Base-by-base conservation (phyloP, 306 rosid genomes). In the Glycine tomentella region DNA sequence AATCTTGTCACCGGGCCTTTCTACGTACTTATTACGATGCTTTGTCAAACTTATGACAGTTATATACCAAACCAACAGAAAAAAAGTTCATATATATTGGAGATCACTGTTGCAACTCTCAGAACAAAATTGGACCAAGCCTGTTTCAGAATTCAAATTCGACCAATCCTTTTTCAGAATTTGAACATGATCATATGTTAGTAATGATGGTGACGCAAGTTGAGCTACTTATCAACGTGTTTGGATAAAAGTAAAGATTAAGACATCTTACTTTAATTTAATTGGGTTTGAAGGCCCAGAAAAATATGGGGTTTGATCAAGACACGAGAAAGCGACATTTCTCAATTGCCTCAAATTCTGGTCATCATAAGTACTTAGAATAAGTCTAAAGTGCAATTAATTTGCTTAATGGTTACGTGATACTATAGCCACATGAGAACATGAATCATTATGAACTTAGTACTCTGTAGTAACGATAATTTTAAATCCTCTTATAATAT, bases 311-410 rank as follows among this genome's bases (percentile, higher is more conserved):
- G 74, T 20, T 59, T 20, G 40, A 80, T 50, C 59, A 78, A 50
- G 42, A 74, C 14, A 44, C 42, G 59, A 74, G 78, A 80, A 80
- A 69, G 74, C 6, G 84, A n/a, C 75, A 77, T 45, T 52, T 65
- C 70, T 81, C 78, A 62, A 15, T 6, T 55, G 53, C 79, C 79
- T 71, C 36, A 71, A 64, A 71, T 71, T 72, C 70, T 33, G 40
- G 40, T 11, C 44, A 52, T 48, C 70, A 40, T 69, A 68, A 69
- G 49, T 57, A 75, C 40, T 42, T 44, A 2, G 13, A 33, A 79
- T 57, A 70, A 67, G 0, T 38, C 48, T 8, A 16, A 16, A 36
- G 46, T 50, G 56, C 25, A 50, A 0, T 53, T 64, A 1, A 42
- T 42, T 68, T 79, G 82, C 69, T 56, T 81, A 66, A 55, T 56